These are phyloP conservation scores for Lachancea kluyveri DNA, from an alignment of 805 yeast species.

Conservation along the genomic window DNA sequence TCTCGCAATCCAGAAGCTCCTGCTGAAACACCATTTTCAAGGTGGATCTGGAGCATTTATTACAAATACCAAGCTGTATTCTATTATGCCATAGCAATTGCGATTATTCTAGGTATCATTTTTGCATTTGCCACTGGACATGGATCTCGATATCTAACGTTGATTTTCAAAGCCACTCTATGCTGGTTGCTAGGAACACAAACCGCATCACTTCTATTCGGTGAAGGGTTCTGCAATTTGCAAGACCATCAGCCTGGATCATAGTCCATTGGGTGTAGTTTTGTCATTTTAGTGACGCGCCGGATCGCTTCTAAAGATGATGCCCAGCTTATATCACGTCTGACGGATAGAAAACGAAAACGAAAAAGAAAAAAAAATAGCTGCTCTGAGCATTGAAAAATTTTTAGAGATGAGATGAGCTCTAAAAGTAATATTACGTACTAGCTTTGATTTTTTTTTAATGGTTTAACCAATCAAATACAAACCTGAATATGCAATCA, in stretches of 20 bases:
- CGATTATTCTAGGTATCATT: conserved; percentile 3
- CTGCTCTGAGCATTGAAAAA: no score
- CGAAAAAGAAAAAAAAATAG: no score
- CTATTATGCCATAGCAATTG: conserved; percentile 3
- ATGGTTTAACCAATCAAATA: background rate
- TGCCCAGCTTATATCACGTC: no score
- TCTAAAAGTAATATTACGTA: conserved; percentile 10
- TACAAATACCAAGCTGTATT: conserved; percentile 5
- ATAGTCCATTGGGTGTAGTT: no score
- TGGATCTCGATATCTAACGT: conserved; percentile 6
- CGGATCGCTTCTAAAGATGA: no score
- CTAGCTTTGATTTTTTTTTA: background rate
- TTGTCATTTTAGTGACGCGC: no score
- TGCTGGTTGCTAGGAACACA: conserved; percentile 9
- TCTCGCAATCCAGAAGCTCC: background rate
- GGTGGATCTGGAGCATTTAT: conserved; percentile 4
- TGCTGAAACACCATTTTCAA: background rate
- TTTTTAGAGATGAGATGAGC: no score
- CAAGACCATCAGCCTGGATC: background rate
- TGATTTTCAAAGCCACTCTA: conserved; percentile 8
- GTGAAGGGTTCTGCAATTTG: conserved; percentile 7
- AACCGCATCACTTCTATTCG: conserved; percentile 7
- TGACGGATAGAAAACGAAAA: no score
- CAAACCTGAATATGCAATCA: conserved; percentile 2
- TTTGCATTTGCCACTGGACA: conserved; percentile 9